A percentile compares a stretch with the other conserved stretches of the same genome.
Evolutionary conservation across 192 early-diverging fungal genomes (phyloP).

Genomic region (Entomortierella beljakovae): DNA sequence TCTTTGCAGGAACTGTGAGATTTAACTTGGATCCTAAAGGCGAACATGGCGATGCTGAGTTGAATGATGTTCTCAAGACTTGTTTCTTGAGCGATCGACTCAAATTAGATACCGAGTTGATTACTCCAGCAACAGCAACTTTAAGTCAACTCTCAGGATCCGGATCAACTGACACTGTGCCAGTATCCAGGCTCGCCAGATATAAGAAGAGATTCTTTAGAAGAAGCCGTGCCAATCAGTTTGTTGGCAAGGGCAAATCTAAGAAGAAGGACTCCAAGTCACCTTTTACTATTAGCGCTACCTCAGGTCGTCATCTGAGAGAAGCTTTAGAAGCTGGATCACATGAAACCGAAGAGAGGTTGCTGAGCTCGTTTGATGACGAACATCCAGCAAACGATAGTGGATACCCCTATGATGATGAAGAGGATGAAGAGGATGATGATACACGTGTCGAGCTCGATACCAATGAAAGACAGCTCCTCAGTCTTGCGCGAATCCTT

Average conservation of each 20-base stretch:
- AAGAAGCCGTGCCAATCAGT: slow-evolving; percentile 4
- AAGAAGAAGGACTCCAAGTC: slow-evolving; percentile 15
- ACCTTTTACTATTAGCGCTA: slow-evolving; percentile 23
- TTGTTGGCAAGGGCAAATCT: slow-evolving; percentile 26
- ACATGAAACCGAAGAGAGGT: not conserved
- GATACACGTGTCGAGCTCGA: slow-evolving; percentile 37
- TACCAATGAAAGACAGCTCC: slow-evolving; percentile 73
- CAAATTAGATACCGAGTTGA: slow-evolving; percentile 41
- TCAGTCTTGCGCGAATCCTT: slow-evolving; percentile 73
- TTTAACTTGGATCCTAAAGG: slow-evolving; percentile 79
- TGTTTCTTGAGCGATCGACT: slow-evolving; percentile 53
- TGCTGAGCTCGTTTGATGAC: not conserved
- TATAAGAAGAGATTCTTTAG: slow-evolving; percentile 31
- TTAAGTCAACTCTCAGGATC: not conserved
- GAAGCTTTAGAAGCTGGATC: slow-evolving; percentile 2
- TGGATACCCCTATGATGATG: slow-evolving; percentile 6
- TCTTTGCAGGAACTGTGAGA: slow-evolving; percentile 57
- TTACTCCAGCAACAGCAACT: slow-evolving; percentile 42
- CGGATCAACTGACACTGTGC: not conserved
- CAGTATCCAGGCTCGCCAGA: slow-evolving; percentile 6
- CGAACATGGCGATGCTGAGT: slow-evolving; percentile 70
- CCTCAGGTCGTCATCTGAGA: slow-evolving; percentile 21
- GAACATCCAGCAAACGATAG: not conserved
- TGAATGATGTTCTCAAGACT: slow-evolving; percentile 74
- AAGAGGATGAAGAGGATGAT: slow-evolving; percentile 17